Evolutionary conservation across 208 protist species (phyloP).

Genomic region (Leishmania amazonensis): DNA sequence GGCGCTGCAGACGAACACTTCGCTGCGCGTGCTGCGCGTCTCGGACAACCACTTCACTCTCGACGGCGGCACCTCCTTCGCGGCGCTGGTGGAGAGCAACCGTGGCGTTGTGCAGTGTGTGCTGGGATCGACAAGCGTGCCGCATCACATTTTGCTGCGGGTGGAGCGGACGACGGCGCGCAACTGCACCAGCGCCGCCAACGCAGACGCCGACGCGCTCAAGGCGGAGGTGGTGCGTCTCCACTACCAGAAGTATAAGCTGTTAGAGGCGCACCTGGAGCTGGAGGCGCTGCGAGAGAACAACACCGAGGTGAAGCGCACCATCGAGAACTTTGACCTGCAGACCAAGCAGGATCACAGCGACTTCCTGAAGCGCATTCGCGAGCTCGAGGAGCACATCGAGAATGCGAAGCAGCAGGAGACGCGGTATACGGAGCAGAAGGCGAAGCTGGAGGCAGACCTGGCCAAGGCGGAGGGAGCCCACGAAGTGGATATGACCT

Average conservation of each 20-base stretch:
- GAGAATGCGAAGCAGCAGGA: slow-evolving; percentile 67
- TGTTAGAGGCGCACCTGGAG: slow-evolving; percentile 81
- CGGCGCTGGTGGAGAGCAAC: slow-evolving; percentile 79
- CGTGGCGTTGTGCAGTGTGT: slow-evolving; percentile 45
- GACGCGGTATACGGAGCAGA: slow-evolving; percentile 53
- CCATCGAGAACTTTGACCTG: slow-evolving; percentile 71
- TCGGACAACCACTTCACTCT: slow-evolving; percentile 86
- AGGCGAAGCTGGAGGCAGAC: slow-evolving; percentile 54
- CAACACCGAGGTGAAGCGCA: slow-evolving; percentile 67
- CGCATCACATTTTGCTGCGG: slow-evolving; percentile 62
- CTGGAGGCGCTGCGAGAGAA: slow-evolving; percentile 67
- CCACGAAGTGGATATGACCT: slow-evolving; percentile 55
- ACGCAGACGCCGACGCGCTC: slow-evolving; percentile 70
- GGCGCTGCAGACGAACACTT: slow-evolving; percentile 69
- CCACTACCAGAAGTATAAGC: slow-evolving; percentile 91
- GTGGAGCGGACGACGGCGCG: slow-evolving; percentile 54
- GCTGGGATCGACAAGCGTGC: slow-evolving; percentile 71
- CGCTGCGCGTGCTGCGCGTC: slow-evolving; percentile 66
- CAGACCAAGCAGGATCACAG: slow-evolving; percentile 83
- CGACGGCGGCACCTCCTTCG: slow-evolving; percentile 68
- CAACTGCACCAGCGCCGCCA: slow-evolving; percentile 50
- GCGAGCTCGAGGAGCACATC: slow-evolving; percentile 71
- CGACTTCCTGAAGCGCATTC: slow-evolving; percentile 62
- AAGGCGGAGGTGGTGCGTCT: slow-evolving; percentile 79
- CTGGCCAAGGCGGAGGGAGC: slow-evolving; percentile 45